Percentiles rank a stretch among this genome's conserved stretches.
Conservation (phyloP, 352 stramenopile genomes). For the Peronospora farinosa region DNA sequence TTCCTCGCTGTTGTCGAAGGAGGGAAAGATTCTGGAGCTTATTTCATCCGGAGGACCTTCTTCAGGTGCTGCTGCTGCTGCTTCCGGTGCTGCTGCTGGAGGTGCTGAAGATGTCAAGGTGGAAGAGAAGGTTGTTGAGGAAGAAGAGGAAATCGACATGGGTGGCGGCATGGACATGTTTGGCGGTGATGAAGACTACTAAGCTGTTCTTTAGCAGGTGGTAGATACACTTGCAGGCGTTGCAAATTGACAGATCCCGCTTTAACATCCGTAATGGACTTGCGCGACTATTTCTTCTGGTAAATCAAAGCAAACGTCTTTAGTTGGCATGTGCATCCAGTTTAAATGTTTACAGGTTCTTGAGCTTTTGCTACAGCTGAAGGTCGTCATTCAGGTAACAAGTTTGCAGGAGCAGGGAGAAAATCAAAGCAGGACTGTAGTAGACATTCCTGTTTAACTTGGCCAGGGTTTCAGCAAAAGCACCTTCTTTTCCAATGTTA, state of each 20-base stretch:
- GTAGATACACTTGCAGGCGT: slow-evolving; percentile 35
- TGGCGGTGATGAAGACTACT: slow-evolving; percentile 85
- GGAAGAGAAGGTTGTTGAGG: slow-evolving; percentile 72
- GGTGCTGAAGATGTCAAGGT: slow-evolving; percentile 19
- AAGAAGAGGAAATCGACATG: slow-evolving; percentile 83
- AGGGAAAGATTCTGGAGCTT: slow-evolving; percentile 70
- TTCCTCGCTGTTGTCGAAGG: slow-evolving; percentile 61
- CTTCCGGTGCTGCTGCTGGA: slow-evolving; percentile 37
- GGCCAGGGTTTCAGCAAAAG: too few species aligned
- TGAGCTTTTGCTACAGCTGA: slow-evolving; percentile 2
- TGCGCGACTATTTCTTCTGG: slow-evolving; percentile 40
- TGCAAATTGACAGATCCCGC: slow-evolving; percentile 22
- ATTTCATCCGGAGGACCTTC: slow-evolving; percentile 65
- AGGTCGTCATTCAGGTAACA: neutral
- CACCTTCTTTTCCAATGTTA: too few species aligned
- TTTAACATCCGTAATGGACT: slow-evolving; percentile 52
- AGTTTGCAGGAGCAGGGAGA: neutral
- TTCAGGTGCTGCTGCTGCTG: slow-evolving; percentile 40
- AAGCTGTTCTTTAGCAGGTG: slow-evolving; percentile 38
- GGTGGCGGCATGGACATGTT: slow-evolving; percentile 87
- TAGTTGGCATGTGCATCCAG: slow-evolving; percentile 2
- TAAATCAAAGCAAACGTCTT: slow-evolving; percentile 24
- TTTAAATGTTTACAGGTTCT: slow-evolving; percentile 3
- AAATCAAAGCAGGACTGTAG: neutral
- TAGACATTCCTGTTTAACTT: neutral